A percentile compares a stretch with the other conserved stretches of the same genome.
These are phyloP conservation scores for Chiua virens DNA, from an alignment of 768 basidiomycete species.

Conservation along the genomic window DNA sequence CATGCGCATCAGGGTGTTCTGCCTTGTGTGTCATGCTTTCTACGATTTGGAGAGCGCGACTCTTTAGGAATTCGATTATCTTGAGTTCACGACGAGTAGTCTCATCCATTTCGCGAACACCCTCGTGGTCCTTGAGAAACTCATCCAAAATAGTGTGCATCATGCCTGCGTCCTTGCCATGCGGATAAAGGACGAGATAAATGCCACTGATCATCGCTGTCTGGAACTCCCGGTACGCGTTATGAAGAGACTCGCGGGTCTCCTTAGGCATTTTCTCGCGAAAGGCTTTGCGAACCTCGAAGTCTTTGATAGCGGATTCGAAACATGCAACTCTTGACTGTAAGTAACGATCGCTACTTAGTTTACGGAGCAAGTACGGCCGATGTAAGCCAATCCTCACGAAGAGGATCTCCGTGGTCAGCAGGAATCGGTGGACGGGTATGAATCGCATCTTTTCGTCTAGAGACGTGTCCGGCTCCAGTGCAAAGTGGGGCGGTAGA, in stretches of 20 bases:
- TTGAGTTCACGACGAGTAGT: conserved; percentile 81
- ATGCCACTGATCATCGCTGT: conserved; percentile 89
- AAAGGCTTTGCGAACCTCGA: conserved; percentile 72
- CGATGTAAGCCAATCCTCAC: conserved; percentile 83
- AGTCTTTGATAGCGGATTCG: conserved; percentile 87
- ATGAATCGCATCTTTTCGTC: conserved; percentile 67
- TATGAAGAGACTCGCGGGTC: conserved; percentile 68
- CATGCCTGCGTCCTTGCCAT: conserved; percentile 59
- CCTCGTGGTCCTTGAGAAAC: conserved; percentile 62
- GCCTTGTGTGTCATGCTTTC: conserved; percentile 30
- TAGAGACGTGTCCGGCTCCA: conserved; percentile 74
- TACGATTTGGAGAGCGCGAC: conserved; percentile 57
- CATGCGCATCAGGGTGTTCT: conserved; percentile 15
- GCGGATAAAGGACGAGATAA: conserved; percentile 78
- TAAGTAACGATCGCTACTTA: conserved; percentile 77
- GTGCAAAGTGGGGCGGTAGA: conserved; percentile 77
- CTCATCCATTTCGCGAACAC: conserved; percentile 67
- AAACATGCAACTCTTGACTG: conserved; percentile 86
- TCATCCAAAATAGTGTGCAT: conserved; percentile 82
- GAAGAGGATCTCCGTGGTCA: conserved; percentile 88
- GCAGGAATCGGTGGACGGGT: conserved; percentile 82
- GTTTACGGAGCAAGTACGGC: conserved; percentile 77
- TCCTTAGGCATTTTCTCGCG: conserved; percentile 60
- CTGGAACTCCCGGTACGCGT: conserved; percentile 85
- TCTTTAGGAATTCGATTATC: conserved; percentile 80